Evolutionary conservation across 73 alveolate genomes (phyloP), one percentile per base, ranked within the genome.

Genomic region (Paramecium tetraurelia): DNA sequence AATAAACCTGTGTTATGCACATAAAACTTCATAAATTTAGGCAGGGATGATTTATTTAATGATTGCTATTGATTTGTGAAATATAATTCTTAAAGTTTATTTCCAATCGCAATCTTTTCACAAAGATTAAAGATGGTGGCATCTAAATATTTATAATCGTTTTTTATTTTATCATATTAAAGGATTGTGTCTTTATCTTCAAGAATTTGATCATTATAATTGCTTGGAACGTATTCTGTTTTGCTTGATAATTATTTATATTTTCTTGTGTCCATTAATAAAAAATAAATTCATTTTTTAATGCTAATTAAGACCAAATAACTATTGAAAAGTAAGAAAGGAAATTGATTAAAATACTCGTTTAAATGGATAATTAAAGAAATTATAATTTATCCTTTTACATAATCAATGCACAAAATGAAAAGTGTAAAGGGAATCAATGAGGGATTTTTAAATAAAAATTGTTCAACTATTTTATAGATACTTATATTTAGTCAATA

Each of bases 251-350:
- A 70, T 70, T 70, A 70, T 70, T 70, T 70, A 72, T 72, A 40
- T 72, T 72, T 72, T 72, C 86, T 72, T 31, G 57, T 33, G 59
- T 72, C 63, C 86, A 72, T 72, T 36, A 72, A 72, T 63, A 63
- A 63, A 63, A 63, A 63, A 63, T 63, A 63, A 12, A 12, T 31
- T 63, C 84, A 63, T 63, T 11, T 3, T 44, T 89, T 58, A 70
- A 71, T 18, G 9, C 21, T 53, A 40, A 8, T 40, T 40, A 40
- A 40, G 16, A 40, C 12, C 0, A 40, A 7, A 40, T 40, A 40
- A 5, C 43, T 36, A 36, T 5, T 36, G 43, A 36, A 36, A 36
- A 36, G 43, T 27, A 27, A 36, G 43, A 36, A 36, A 2, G 43
- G 9, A 40, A 7, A 40, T 27, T 27, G 31, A 27, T 1, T 27